Conservation (phyloP, 768 basidiomycete species). For the Boletus pseudopeckii region DNA sequence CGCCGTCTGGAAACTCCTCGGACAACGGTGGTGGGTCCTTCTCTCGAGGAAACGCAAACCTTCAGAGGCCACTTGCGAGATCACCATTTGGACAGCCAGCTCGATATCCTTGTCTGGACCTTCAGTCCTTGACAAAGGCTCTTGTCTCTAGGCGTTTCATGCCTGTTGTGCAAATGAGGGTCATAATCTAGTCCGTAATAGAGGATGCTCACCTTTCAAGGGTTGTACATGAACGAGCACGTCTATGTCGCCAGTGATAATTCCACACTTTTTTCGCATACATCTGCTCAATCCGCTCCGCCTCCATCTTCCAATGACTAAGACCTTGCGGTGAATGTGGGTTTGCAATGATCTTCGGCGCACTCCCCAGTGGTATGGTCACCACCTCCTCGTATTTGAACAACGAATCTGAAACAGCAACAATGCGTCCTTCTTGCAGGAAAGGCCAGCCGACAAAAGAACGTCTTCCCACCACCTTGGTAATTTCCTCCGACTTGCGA, state of each 20-base stretch:
- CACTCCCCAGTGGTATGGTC: slow-evolving; percentile 47
- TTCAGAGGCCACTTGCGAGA: slow-evolving; percentile 78
- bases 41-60: slow-evolving; percentile 84
- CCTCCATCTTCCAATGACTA: slow-evolving; percentile 74
- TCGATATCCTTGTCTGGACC: slow-evolving; percentile 78
- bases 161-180: slow-evolving; percentile 44
- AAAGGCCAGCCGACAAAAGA: slow-evolving; percentile 92
- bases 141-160: slow-evolving; percentile 85
- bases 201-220: slow-evolving; percentile 65
- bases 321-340: slow-evolving; percentile 71
- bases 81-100: slow-evolving; percentile 82
- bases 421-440: slow-evolving; percentile 86
- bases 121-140: slow-evolving; percentile 94
- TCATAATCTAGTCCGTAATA: background rate
- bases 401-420: slow-evolving; percentile 79
- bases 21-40: slow-evolving; percentile 74
- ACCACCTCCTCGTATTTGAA: slow-evolving; percentile 80
- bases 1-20: slow-evolving; percentile 86
- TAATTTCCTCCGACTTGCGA: too few relatives aligned
- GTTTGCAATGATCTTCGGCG: slow-evolving; percentile 58
- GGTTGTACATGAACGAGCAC: slow-evolving; percentile 86
- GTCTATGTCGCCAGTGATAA: slow-evolving; percentile 81
- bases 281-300: slow-evolving; percentile 74
- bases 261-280: slow-evolving; percentile 90
- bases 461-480: slow-evolving; percentile 70